Percentiles rank a stretch among this genome's conserved stretches.
phyloP scores from a whole-genome alignment of 805 yeast species.

The Candida insectalens region DNA sequence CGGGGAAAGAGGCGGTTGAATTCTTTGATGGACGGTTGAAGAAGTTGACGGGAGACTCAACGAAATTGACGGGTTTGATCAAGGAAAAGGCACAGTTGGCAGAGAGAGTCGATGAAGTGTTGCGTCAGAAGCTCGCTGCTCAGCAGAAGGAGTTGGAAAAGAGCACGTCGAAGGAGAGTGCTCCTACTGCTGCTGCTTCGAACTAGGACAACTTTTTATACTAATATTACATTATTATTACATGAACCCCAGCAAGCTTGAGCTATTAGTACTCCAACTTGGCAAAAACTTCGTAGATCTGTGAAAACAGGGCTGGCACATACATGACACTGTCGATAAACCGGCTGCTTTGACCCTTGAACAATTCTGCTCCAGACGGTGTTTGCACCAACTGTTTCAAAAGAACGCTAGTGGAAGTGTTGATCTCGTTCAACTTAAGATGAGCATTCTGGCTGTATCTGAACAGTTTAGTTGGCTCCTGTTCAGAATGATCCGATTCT shows the following conservation, averaged over 20 bases:
- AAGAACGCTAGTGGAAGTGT: constrained; percentile 27
- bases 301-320: constrained; percentile 25
- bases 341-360: constrained; percentile 21
- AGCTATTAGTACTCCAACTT: constrained; percentile 12
- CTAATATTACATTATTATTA: constrained; percentile 1
- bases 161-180: neutral
- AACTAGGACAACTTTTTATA: neutral
- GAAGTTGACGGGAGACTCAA: constrained; percentile 64
- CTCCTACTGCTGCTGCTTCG: neutral
- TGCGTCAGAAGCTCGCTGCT: constrained; percentile 42
- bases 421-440: constrained; percentile 28
- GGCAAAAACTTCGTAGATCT: constrained; percentile 15
- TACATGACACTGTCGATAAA: constrained; percentile 24
- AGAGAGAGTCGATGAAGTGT: constrained; percentile 48
- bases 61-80: constrained; percentile 65
- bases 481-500: neutral
- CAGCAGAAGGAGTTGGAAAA: constrained; percentile 24
- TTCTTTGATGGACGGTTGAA: constrained; percentile 68
- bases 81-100: constrained; percentile 61
- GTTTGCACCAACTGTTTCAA: constrained; percentile 25
- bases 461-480: constrained; percentile 13
- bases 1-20: constrained; percentile 49
- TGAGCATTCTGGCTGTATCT: constrained; percentile 25
- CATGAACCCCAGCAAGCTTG: neutral
- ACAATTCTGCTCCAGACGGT: constrained; percentile 24